Evolutionary conservation across 306 rosid genomes (phyloP).

Genomic region (Medicago lupulina): DNA sequence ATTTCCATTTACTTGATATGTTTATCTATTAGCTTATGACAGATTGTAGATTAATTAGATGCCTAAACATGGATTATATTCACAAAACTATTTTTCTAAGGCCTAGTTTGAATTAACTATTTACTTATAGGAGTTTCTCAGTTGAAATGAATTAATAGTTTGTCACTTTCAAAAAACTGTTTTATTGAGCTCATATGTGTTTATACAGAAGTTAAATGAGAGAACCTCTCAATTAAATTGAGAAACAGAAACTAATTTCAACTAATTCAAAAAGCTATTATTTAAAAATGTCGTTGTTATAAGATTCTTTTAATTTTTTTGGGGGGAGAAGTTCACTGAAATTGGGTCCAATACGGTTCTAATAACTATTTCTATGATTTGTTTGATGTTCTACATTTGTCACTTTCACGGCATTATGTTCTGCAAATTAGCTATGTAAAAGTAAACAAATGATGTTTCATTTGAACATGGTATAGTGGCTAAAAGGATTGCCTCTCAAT

Average conservation of each 20-base stretch:
- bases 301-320: background rate
- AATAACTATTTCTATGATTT: background rate
- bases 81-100: constrained; percentile 17
- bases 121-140: background rate
- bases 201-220: background rate
- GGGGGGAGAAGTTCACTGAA: background rate
- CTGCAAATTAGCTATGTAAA: constrained; percentile 7
- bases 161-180: background rate
- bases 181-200: background rate
- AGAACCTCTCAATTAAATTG: background rate
- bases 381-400: background rate
- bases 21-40: background rate
- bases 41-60: constrained; percentile 30
- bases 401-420: background rate
- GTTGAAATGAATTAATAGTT: background rate
- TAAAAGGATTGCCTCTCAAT: background rate
- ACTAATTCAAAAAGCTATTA: background rate
- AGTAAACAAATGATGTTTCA: background rate
- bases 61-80: background rate
- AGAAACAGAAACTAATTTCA: background rate
- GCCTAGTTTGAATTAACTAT: background rate
- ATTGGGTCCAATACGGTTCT: background rate
- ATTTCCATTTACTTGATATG: background rate
- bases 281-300: background rate
- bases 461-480: background rate